Percentiles rank a stretch among this genome's conserved stretches.
Evolutionary conservation across 2,329 filamentous ascomycete genomes (phyloP).

Genomic region (Xylariaceae sp.): DNA sequence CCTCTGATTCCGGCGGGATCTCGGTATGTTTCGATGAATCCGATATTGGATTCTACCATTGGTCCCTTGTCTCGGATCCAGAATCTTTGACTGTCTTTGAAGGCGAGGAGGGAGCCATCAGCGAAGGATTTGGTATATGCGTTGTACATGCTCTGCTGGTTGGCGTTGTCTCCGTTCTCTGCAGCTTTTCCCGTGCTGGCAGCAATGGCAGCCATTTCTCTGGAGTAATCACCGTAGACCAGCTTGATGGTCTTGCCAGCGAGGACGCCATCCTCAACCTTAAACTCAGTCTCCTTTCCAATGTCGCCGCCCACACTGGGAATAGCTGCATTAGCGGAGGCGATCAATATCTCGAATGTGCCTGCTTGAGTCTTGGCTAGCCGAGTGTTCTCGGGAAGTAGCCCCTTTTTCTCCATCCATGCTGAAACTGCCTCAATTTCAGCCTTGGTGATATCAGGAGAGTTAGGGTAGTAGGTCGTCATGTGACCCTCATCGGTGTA

Average conservation of each 20-base stretch:
- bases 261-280: constrained; percentile 53
- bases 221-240: constrained; percentile 67
- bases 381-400: constrained; percentile 72
- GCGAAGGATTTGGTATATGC: constrained; percentile 72
- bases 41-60: constrained; percentile 73
- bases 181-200: constrained; percentile 63
- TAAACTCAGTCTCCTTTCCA: constrained; percentile 58
- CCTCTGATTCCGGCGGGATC: constrained; percentile 76
- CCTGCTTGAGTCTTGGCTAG: constrained; percentile 61
- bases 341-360: constrained; percentile 68
- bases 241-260: constrained; percentile 65
- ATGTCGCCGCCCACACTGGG: constrained; percentile 62
- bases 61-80: constrained; percentile 84
- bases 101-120: constrained; percentile 67
- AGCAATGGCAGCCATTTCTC: constrained; percentile 65
- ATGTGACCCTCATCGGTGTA: constrained; percentile 70
- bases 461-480: constrained; percentile 78
- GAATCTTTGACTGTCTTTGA: constrained; percentile 72
- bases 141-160: constrained; percentile 50
- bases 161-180: constrained; percentile 66
- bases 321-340: constrained; percentile 58
- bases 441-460: constrained; percentile 64
- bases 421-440: constrained; percentile 70
- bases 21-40: constrained; percentile 81
- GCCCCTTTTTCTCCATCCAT: constrained; percentile 65